Evolutionary conservation across 164 flowering plant genomes (phyloP).

Genomic region (Litsea cubeba): DNA sequence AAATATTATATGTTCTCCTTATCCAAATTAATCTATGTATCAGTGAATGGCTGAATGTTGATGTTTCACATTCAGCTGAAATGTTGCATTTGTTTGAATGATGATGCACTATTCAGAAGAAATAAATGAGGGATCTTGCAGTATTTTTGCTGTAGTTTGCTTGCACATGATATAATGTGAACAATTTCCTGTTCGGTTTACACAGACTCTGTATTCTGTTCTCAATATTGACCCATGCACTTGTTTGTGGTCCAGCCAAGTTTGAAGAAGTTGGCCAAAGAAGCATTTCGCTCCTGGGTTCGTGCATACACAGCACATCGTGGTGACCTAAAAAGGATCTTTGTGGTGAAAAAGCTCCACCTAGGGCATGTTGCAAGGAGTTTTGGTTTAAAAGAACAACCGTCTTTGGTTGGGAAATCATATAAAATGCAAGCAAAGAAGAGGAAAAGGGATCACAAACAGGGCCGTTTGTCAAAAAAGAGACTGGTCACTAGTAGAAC

Average conservation of each 20-base stretch:
- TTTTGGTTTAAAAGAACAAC: constrained; percentile 87
- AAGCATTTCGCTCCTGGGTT: constrained; percentile 90
- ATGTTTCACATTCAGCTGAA: no score
- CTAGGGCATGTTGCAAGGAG: constrained; percentile 90
- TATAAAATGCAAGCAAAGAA: constrained; percentile 58
- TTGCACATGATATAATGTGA: neutral
- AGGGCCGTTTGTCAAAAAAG: constrained; percentile 36
- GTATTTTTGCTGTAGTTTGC: neutral
- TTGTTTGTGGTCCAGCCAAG: constrained; percentile 32
- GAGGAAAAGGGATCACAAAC: constrained; percentile 62
- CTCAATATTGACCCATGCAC: neutral
- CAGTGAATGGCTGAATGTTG: no score
- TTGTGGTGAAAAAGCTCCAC: constrained; percentile 87
- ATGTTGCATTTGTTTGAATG: no score
- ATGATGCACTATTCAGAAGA: no score
- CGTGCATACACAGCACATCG: constrained; percentile 92
- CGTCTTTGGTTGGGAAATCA: constrained; percentile 71
- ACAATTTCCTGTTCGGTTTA: no score
- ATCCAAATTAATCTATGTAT: no score
- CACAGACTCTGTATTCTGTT: neutral
- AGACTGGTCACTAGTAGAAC: constrained; percentile 28
- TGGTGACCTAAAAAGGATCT: constrained; percentile 84
- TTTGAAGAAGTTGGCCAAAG: constrained; percentile 59
- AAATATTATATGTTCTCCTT: no score
- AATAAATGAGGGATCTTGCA: neutral